Conservation (phyloP, 768 basidiomycete genomes). For the Auricularia cornea region DNA sequence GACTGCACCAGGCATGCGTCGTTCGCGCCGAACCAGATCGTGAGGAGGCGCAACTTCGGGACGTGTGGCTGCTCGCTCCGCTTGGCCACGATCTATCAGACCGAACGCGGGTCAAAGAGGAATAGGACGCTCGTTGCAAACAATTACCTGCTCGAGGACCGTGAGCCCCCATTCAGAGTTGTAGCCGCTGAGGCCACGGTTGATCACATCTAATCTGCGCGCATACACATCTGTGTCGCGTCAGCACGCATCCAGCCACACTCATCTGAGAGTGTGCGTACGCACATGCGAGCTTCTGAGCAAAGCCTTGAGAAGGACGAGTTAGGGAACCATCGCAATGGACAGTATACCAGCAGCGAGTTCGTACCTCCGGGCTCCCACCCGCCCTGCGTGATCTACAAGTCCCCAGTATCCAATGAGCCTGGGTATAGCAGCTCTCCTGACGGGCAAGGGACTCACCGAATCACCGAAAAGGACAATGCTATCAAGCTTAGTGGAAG, state of each 20-base stretch:
- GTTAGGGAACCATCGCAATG: no score
- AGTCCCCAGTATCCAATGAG: background rate
- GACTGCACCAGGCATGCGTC: slow-evolving; percentile 63
- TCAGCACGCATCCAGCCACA: slow-evolving; percentile 1
- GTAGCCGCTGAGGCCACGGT: slow-evolving; percentile 79
- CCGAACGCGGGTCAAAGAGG: background rate
- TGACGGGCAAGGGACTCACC: background rate
- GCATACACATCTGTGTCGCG: slow-evolving; percentile 56
- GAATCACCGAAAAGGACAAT: slow-evolving; percentile 80
- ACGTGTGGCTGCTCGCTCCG: slow-evolving; percentile 36
- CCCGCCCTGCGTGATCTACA: slow-evolving; percentile 52
- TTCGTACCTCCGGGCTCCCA: slow-evolving; percentile 39
- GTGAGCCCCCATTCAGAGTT: slow-evolving; percentile 82
- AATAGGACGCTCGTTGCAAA: background rate
- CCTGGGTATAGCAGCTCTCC: background rate
- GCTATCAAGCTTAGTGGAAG: slow-evolving; percentile 48
- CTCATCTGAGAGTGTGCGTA: slow-evolving; percentile 7
- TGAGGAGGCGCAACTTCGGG: slow-evolving; percentile 62
- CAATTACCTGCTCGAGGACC: slow-evolving; percentile 60
- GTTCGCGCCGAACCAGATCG: slow-evolving; percentile 88
- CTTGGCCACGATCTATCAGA: slow-evolving; percentile 48
- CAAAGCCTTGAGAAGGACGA: no score
- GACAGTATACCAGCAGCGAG: slow-evolving; percentile 9
- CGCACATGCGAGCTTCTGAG: slow-evolving; percentile 59
- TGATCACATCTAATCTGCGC: slow-evolving; percentile 77